Percentiles rank a stretch among this genome's conserved stretches.
Conservation (phyloP, 2,329 filamentous ascomycete genomes). For the Helotiales sp. region DNA sequence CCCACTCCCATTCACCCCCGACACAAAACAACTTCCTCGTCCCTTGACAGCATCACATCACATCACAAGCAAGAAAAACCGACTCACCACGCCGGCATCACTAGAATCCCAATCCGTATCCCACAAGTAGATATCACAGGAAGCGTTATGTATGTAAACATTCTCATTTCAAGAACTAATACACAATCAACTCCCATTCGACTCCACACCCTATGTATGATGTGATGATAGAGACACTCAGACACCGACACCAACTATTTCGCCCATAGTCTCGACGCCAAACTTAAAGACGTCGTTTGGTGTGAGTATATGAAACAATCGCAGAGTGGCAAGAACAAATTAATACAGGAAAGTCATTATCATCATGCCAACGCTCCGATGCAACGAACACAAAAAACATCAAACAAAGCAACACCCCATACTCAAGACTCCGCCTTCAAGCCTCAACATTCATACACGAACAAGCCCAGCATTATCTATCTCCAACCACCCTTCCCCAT, state of each 20-base stretch:
- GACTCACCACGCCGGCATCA: no score
- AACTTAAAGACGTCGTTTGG: background rate
- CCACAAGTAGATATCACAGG: no score
- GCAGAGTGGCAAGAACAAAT: background rate
- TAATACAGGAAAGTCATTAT: conserved; percentile 31
- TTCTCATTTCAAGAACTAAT: background rate
- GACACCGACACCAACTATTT: background rate
- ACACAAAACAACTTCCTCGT: no score
- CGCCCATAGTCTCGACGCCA: background rate
- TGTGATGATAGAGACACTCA: background rate
- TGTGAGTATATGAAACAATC: background rate
- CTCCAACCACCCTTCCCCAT: conserved; percentile 42
- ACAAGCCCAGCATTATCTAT: conserved; percentile 22
- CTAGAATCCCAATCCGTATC: no score
- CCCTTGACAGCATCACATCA: no score
- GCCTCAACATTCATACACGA: conserved; percentile 21
- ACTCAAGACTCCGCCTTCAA: background rate
- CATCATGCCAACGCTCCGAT: conserved; percentile 29
- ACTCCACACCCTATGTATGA: background rate
- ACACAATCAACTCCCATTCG: background rate
- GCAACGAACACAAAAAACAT: conserved; percentile 23
- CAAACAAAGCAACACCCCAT: background rate
- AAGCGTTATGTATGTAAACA: no score
- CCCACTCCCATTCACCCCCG: no score
- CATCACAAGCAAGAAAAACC: no score